Evolutionary conservation across 2,329 filamentous ascomycete species (phyloP), one percentile per base, ranked within the genome.

Genomic region (Sporothrix brunneoviolacea): DNA sequence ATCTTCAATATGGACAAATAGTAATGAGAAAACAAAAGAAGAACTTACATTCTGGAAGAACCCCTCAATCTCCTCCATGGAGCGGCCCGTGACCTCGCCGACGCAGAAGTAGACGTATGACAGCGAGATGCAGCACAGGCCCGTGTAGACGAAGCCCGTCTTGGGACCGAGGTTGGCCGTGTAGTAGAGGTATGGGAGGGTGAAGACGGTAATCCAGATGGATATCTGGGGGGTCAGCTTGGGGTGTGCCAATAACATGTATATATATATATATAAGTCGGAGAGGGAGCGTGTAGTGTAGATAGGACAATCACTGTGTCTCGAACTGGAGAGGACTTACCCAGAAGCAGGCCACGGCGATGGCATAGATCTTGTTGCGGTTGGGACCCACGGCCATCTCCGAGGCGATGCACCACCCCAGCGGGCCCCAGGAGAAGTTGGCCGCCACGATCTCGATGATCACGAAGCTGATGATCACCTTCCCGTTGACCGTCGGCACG

Each of bases 341-440:
- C n/a, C n/a, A 75, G 61, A 74, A 74, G 5, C 61, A 65, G 3
- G 62, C 69, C 0, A 75, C n/a, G n/a, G n/a, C 68, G 0, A 66
- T 63, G 8, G 68, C 62, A n/a, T 64, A 68, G 55, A 72, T 73
- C 58, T 73, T 72, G 58, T 72, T 72, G 43, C 69, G 62, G 59
- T 76, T 75, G 13, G 65, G 67, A 4, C 72, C 72, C 21, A 73
- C 70, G 0, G 72, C 68, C 66, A 73, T 70, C 54, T 76, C 72
- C 4, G 65, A 68, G 24, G 68, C 61, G 35, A 72, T 67, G 0
- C 69, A 68, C 60, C 63, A 73, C 2, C 60, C 63, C 1, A 71
- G 60, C 0, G 71, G 68, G 1, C 70, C 71, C 60, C 65, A 65
- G 13, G 65, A 65, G 57, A 73, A 74, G 58, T 73, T 74, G 58